phyloP scores from a whole-genome alignment of 768 basidiomycete species.

The Mycena epipterygia region DNA sequence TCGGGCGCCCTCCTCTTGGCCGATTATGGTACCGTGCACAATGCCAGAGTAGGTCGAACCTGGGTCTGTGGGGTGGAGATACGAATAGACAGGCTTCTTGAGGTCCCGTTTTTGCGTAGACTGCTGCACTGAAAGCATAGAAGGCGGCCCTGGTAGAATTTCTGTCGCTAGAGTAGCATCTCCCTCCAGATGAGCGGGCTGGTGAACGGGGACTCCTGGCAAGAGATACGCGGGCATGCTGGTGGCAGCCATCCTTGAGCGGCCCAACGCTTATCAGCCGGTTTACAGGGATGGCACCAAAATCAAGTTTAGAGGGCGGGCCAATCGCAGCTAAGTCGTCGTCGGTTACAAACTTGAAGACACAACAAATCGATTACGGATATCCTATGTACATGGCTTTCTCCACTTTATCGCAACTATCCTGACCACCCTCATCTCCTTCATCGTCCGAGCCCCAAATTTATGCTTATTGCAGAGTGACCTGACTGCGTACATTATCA shows the following conservation, averaged over 20 bases:
- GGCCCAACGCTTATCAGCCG: constrained; percentile 28
- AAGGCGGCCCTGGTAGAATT: constrained; percentile 90
- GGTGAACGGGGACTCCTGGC: constrained; percentile 78
- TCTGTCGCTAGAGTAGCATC: constrained; percentile 89
- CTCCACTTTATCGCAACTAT: not conserved
- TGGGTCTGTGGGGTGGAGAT: constrained; percentile 87
- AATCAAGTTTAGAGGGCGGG: constrained; percentile 21
- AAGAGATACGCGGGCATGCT: constrained; percentile 80
- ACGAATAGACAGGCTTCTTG: constrained; percentile 84
- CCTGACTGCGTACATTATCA: no score
- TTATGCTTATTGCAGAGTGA: no score
- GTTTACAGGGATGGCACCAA: constrained; percentile 25
- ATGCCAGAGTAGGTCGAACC: constrained; percentile 90
- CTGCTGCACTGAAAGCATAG: constrained; percentile 79
- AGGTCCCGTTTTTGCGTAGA: constrained; percentile 82
- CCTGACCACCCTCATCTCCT: not conserved
- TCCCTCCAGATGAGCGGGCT: constrained; percentile 86
- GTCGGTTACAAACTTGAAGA: constrained; percentile 21
- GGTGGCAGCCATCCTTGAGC: constrained; percentile 74
- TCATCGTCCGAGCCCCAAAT: not conserved
- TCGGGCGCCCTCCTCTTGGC: constrained; percentile 78
- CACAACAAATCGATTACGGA: constrained; percentile 21
- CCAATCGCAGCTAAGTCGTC: constrained; percentile 17
- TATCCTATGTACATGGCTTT: not conserved
- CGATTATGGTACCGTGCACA: constrained; percentile 73